Conservation (phyloP, 495 filamentous ascomycete species). For the Rhizodiscina lignyota region DNA sequence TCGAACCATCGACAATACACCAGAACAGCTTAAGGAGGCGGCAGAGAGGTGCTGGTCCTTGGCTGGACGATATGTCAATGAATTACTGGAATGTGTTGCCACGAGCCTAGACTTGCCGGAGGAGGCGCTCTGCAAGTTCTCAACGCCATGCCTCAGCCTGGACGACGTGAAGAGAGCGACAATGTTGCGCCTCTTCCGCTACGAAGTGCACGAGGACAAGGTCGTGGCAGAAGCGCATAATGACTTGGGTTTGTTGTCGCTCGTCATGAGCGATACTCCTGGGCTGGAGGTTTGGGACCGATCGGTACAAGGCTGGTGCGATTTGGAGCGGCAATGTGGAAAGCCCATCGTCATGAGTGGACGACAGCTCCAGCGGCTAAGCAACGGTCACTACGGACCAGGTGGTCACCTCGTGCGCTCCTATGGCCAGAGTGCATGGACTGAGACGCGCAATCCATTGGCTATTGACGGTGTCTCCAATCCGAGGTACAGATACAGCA, state of each 20-base stretch:
- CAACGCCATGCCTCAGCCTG: too few species aligned
- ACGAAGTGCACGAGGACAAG: conserved; percentile 10
- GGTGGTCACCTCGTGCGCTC: conserved; percentile 10
- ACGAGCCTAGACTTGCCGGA: conserved; percentile 5
- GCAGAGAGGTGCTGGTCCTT: conserved; percentile 8
- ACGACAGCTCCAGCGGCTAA: conserved; percentile 6
- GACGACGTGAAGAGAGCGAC: conserved; percentile 8
- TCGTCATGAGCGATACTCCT: conserved; percentile 9
- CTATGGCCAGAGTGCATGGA: conserved; percentile 11
- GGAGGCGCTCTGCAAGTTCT: too few species aligned
- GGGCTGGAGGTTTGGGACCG: conserved; percentile 14
- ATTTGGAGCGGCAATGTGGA: conserved; percentile 6
- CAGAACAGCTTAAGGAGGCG: conserved; percentile 9
- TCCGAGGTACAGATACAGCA: too few species aligned
- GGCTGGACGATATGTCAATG: conserved; percentile 3
- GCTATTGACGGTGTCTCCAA: too few species aligned
- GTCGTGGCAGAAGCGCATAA: too few species aligned
- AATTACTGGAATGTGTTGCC: too few species aligned
- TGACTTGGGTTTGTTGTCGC: conserved; percentile 10
- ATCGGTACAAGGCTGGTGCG: not conserved
- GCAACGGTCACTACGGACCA: conserved; percentile 7
- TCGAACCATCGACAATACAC: conserved; percentile 9
- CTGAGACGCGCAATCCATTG: too few species aligned
- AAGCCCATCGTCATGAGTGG: conserved; percentile 7
- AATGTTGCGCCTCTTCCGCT: conserved; percentile 12